Conservation (phyloP, 495 filamentous ascomycete genomes). For the Beverwykella pulmonaria region DNA sequence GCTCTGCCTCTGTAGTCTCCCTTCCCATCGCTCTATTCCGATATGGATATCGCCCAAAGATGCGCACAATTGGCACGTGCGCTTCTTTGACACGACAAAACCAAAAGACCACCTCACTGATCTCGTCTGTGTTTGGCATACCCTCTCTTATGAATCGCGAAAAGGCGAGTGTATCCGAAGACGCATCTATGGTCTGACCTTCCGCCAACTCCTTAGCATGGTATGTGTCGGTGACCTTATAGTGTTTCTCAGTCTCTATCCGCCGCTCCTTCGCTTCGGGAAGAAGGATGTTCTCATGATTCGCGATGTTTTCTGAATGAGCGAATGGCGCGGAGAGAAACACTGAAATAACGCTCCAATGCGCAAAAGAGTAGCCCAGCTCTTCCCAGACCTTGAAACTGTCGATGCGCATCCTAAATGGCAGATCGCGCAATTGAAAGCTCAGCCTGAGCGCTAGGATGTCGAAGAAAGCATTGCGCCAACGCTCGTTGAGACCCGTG, state of each 20-base stretch:
- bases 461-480: constrained; percentile 5
- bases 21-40: constrained; percentile 1
- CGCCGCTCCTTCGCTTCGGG: background rate
- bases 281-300: background rate
- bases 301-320: background rate
- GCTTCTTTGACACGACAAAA: constrained; percentile 1
- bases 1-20: constrained; percentile 2
- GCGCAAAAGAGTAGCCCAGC: background rate
- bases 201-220: background rate
- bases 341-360: background rate
- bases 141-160: background rate
- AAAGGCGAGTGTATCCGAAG: constrained; percentile 1
- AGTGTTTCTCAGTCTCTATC: background rate
- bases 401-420: background rate
- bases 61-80: constrained; percentile 1
- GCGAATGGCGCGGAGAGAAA: background rate
- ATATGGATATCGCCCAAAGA: constrained; percentile 8
- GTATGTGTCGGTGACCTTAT: background rate
- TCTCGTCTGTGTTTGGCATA: background rate
- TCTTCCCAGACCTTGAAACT: background rate
- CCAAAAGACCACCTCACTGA: background rate
- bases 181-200: background rate
- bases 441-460: background rate
- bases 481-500: background rate
- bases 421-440: background rate